These are phyloP conservation scores for Ophidiomyces ophidiicola DNA, from an alignment of 2,329 filamentous ascomycete genomes.

Conservation along the genomic window DNA sequence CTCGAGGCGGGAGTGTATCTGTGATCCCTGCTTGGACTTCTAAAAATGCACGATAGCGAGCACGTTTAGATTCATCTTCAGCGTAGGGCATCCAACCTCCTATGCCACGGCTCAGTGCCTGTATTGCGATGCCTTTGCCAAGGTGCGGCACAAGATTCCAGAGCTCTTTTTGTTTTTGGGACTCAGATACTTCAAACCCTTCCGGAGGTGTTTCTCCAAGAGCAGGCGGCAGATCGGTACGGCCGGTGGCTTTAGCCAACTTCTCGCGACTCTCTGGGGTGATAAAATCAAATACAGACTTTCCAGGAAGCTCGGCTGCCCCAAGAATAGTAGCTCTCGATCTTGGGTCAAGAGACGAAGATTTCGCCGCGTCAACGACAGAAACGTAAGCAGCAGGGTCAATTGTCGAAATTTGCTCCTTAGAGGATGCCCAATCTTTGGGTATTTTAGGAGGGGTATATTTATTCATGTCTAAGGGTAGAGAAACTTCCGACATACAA, in stretches of 20 bases:
- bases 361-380: slow-evolving; percentile 63
- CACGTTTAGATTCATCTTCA: slow-evolving; percentile 65
- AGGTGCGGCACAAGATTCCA: slow-evolving; percentile 50
- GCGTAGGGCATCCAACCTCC: slow-evolving; percentile 69
- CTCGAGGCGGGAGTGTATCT: slow-evolving; percentile 46
- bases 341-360: slow-evolving; percentile 61
- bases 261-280: slow-evolving; percentile 64
- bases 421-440: slow-evolving; percentile 57
- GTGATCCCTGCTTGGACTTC: slow-evolving; percentile 58
- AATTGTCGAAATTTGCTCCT: slow-evolving; percentile 29
- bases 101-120: slow-evolving; percentile 53
- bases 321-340: slow-evolving; percentile 68
- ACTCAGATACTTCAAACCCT: slow-evolving; percentile 51
- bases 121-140: slow-evolving; percentile 54
- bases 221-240: slow-evolving; percentile 62
- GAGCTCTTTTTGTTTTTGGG: slow-evolving; percentile 48
- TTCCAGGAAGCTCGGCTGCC: slow-evolving; percentile 68
- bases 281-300: slow-evolving; percentile 92
- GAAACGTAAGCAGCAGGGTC: slow-evolving; percentile 45
- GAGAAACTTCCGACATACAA: slow-evolving; percentile 37
- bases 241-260: slow-evolving; percentile 64
- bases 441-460: slow-evolving; percentile 36
- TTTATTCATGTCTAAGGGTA: slow-evolving; percentile 33
- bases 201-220: slow-evolving; percentile 58
- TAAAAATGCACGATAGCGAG: slow-evolving; percentile 71